A percentile compares a stretch with the other conserved stretches of the same genome.
Conservation (phyloP, 257 asterid species). For the Solanum ossicruentum region DNA sequence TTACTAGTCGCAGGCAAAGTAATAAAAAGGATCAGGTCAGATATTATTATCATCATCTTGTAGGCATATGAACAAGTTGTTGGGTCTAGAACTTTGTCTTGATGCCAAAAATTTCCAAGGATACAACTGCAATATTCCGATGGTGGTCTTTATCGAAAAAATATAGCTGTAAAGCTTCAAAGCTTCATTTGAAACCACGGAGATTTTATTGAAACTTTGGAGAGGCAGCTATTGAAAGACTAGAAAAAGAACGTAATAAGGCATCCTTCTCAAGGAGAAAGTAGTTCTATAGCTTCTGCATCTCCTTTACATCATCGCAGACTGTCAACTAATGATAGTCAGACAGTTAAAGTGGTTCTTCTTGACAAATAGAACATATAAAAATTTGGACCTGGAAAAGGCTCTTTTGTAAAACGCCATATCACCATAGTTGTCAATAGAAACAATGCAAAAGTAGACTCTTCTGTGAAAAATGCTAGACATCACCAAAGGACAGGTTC, state of each 20-base stretch:
- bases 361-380: constrained; percentile 49
- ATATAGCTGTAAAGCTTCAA: constrained; percentile 85
- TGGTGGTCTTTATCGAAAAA: constrained; percentile 55
- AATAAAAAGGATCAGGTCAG: constrained; percentile 98
- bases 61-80: constrained; percentile 34
- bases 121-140: constrained; percentile 95
- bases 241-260: constrained; percentile 59
- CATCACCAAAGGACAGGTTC: constrained; percentile 12
- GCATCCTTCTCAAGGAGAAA: too few relatives aligned
- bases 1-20: constrained; percentile 86
- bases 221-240: constrained; percentile 86
- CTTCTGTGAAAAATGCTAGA: constrained; percentile 41
- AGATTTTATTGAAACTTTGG: constrained; percentile 91
- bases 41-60: constrained; percentile 67
- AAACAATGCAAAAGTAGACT: constrained; percentile 42
- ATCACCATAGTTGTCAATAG: constrained; percentile 41
- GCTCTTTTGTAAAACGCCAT: constrained; percentile 29
- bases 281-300: too few relatives aligned
- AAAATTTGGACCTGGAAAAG: too few relatives aligned
- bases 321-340: not conserved
- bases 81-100: constrained; percentile 86
- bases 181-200: constrained; percentile 95
- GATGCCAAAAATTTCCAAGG: constrained; percentile 88
- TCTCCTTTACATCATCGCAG: too few relatives aligned
- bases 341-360: constrained; percentile 49